A percentile compares a stretch with the other conserved stretches of the same genome.
Evolutionary conservation across 495 filamentous ascomycete genomes (phyloP).

Genomic region (Xanthoparmelia taractica): DNA sequence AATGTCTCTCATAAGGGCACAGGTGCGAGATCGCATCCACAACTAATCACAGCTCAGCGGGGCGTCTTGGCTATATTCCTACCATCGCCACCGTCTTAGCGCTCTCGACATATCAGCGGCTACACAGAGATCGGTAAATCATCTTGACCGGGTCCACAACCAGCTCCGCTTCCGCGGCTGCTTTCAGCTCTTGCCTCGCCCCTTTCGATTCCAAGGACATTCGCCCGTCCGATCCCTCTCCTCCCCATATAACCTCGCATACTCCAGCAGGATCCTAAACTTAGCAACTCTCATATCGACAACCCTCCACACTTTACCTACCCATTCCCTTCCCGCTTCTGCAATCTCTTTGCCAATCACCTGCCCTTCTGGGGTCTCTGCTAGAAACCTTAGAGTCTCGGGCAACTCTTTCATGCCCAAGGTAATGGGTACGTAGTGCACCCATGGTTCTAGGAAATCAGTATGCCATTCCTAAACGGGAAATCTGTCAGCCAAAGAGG

Average conservation of each 20-base stretch:
- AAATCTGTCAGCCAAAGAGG: too few species aligned
- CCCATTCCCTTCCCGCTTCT: background rate
- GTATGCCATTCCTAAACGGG: background rate
- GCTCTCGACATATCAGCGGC: too few species aligned
- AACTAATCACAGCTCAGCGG: too few species aligned
- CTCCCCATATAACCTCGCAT: background rate
- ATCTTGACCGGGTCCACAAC: too few species aligned
- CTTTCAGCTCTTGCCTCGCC: background rate
- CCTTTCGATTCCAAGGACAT: background rate
- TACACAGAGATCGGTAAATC: too few species aligned
- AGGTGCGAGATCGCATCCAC: too few species aligned
- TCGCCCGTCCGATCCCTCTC: background rate
- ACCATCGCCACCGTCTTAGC: too few species aligned
- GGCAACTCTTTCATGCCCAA: background rate
- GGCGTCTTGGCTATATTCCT: too few species aligned
- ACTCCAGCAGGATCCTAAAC: background rate
- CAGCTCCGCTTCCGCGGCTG: background rate
- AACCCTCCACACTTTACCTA: background rate
- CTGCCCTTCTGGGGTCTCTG: background rate
- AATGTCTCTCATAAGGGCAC: too few species aligned
- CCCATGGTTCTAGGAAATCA: background rate
- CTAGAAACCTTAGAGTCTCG: background rate
- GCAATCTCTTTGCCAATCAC: background rate
- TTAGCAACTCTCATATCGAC: background rate
- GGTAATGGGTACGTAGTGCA: background rate